Evolutionary conservation across 2,329 filamentous ascomycete species (phyloP), one percentile per base, ranked within the genome.

Genomic region (Fusarium hostae): DNA sequence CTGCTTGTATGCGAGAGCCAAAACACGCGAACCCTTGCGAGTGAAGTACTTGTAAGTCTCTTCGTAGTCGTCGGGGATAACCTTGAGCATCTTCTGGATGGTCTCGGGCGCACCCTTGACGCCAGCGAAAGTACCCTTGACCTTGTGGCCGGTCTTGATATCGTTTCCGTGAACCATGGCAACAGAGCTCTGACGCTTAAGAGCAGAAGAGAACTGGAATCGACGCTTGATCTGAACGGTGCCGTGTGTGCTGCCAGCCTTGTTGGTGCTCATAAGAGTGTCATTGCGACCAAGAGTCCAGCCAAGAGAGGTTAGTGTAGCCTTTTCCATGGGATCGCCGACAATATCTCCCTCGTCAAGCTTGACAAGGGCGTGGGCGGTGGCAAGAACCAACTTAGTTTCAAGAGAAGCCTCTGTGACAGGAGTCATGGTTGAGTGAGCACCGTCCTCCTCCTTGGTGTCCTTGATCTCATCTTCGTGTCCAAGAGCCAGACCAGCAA

Each of bases 41-140:
- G 95, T 98, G 78, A 98, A 99, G 84, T 97, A 94, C 82, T 98
- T 99, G 88, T 91, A 99, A 0, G 96, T 99, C 83, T 98, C 96
- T 80, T 99, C 96, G 78, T 99, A 99, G 79, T 97, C 90, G 3
- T 90, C 86, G 11, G 96, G 96, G 13, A 94, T 89, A 37, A 91
- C 87, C 39, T 94, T 87, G 68, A 99, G 87, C 93, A 98, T 98
- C 79, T 93, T 95, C 81, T 94, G 91, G 77, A 99, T 98, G 1
- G 96, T 99, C 84, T 99, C 96, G 2, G 96, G 96, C 11, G 96
- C 96, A 79, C 96, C 96, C 84, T 99, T 99, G 73, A 98, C 96
- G 80, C 91, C 94, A 59, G 94, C 95, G 79, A 99, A 97, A 1
- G 96, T 98, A 70, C 93, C 92, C 79, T 90, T 93, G 66, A 91